Conservation (phyloP, 305 asterid genomes). For the Solanum hybrid region DNA sequence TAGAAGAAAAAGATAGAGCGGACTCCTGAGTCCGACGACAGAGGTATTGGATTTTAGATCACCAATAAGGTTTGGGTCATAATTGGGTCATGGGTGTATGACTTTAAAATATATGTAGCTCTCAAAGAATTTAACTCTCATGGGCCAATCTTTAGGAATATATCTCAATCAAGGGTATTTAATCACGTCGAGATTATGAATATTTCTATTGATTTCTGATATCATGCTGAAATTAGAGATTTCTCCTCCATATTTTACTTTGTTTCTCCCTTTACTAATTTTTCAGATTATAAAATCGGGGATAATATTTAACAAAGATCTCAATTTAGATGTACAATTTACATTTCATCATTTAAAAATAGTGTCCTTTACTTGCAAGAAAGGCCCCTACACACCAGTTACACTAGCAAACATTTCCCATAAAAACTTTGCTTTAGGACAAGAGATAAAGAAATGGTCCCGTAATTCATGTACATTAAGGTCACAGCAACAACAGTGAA, state of each 20-base stretch:
- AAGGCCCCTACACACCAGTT: background rate
- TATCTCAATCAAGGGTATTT: background rate
- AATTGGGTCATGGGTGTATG: background rate
- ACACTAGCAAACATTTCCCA: background rate
- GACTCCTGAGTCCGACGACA: background rate
- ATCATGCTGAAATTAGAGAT: background rate
- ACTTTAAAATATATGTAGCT: background rate
- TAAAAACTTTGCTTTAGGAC: background rate
- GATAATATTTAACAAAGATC: background rate
- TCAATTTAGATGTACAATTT: background rate
- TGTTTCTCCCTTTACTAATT: background rate
- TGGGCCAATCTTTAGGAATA: background rate
- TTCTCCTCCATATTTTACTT: background rate
- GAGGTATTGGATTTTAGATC: background rate
- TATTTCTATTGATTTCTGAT: background rate
- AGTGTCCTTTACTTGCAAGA: background rate
- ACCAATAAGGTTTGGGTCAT: background rate
- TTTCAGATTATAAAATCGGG: background rate
- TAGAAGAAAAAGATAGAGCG: background rate
- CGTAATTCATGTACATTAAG: background rate
- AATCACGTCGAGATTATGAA: background rate
- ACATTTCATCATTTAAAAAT: background rate
- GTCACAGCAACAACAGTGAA: background rate
- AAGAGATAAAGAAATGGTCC: background rate
- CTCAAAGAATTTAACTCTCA: background rate